A percentile compares a stretch with the other conserved stretches of the same genome.
Conservation (phyloP, 768 basidiomycete species). For the Tricholoma furcatifolium region DNA sequence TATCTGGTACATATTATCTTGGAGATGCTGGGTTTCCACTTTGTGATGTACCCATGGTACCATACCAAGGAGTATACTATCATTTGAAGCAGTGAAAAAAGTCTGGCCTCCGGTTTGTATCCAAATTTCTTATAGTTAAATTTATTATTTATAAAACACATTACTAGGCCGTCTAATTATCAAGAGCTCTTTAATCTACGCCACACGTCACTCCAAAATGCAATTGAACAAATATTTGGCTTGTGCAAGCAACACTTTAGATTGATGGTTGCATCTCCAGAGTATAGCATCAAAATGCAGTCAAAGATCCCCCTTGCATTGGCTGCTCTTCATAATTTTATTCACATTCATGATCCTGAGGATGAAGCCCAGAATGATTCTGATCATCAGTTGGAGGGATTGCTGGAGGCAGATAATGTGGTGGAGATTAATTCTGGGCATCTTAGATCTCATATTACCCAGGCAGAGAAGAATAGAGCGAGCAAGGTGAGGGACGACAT, state of each 20-base stretch:
- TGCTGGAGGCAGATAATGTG: no score
- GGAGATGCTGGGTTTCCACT: slow-evolving; percentile 35
- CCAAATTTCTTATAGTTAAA: slow-evolving; percentile 13
- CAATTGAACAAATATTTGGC: slow-evolving; percentile 32
- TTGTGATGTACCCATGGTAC: slow-evolving; percentile 33
- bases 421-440: slow-evolving; percentile 10
- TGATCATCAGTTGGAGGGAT: no score
- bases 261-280: slow-evolving; percentile 13
- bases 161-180: slow-evolving; percentile 28
- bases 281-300: slow-evolving; percentile 19
- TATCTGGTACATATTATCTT: slow-evolving; percentile 31
- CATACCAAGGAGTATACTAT: slow-evolving; percentile 35
- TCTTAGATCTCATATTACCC: slow-evolving; percentile 11
- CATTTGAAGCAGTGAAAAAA: slow-evolving; percentile 22
- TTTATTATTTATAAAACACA: no score
- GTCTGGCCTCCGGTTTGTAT: slow-evolving; percentile 7
- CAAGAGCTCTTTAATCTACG: slow-evolving; percentile 42
- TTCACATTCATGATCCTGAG: slow-evolving; percentile 21
- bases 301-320: slow-evolving; percentile 19
- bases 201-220: slow-evolving; percentile 36
- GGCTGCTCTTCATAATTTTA: slow-evolving; percentile 28
- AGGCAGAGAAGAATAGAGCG: slow-evolving; percentile 19
- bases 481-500: slow-evolving; percentile 18
- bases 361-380: not conserved
- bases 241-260: slow-evolving; percentile 20